Evolutionary conservation across 2,329 filamentous ascomycete genomes (phyloP), one percentile per base, ranked within the genome.

Genomic region (Phialophora macrospora): DNA sequence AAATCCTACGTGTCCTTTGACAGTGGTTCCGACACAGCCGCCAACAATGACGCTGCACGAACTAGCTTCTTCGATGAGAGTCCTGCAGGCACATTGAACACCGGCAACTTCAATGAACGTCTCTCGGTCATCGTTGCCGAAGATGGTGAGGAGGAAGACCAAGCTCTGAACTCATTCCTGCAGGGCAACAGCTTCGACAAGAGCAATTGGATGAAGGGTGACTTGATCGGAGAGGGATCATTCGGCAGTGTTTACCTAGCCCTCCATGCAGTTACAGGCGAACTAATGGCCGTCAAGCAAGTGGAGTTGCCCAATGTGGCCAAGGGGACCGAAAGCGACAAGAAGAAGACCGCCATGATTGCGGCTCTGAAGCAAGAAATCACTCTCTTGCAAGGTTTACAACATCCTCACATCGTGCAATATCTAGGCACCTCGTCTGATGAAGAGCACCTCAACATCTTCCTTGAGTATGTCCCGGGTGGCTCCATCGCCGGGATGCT

Each of bases 151-250:
- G 95, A 96, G 73, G 88, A 88, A 6, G 94, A 98, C 73, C 91
- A 93, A 74, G 93, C 95, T 73, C 84, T 98, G 24, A 88, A 90
- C 72, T 93, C 93, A 74, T 97, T 97, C 83, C 84, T 98, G 48
- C 88, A 92, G 38, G 92, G 92, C 70, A 92, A 97, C 75, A 96
- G 92, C 8, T 98, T 95, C 88, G 93, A 96, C 70, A 93, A 97
- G 69, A 91, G 94, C 81, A 96, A 97, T 78, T 99, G 96, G 91
- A 98, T 99, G 93, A 97, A 98, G 82, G 95, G 95, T 75, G 93
- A 94, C 34, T 84, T 98, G 69, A 99, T 99, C 71, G 95, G 95
- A 34, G 93, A 97, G 79, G 95, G 95, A 69, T 97, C 93, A 4
- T 99, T 99, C 74, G 95, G 95, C 74, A 93, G 90, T 72, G 95